These are phyloP conservation scores for Lachnellula hyalina DNA, from an alignment of 2,329 filamentous ascomycete species.

Conservation along the genomic window DNA sequence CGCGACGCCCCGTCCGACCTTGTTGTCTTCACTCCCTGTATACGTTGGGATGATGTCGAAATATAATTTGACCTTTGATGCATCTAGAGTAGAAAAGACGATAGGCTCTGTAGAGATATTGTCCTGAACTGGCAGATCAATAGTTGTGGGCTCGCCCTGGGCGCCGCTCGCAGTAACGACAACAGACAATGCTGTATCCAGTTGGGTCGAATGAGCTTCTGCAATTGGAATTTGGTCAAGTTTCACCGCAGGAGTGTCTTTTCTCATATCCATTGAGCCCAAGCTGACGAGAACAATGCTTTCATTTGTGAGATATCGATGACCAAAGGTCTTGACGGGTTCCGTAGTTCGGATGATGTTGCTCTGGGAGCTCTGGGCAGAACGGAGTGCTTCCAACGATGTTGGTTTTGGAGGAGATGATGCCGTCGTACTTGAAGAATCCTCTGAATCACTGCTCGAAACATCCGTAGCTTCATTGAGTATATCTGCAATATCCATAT, in stretches of 20 bases:
- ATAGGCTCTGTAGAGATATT: conserved; percentile 92
- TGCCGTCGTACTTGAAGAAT: conserved; percentile 24
- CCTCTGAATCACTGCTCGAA: conserved; percentile 28
- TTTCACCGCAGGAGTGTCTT: conserved; percentile 72
- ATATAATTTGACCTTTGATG: conserved; percentile 75
- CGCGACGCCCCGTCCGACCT: conserved; percentile 85
- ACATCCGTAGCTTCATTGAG: conserved; percentile 45
- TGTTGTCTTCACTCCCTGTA: conserved; percentile 79
- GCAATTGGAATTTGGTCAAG: conserved; percentile 83
- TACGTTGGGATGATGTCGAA: conserved; percentile 97
- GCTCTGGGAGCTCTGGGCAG: conserved; percentile 25
- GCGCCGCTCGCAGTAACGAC: conserved; percentile 85
- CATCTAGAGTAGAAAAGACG: conserved; percentile 75
- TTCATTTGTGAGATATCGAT: conserved; percentile 86
- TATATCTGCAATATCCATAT: conserved; percentile 71
- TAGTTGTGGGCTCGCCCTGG: conserved; percentile 77
- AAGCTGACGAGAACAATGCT: conserved; percentile 88
- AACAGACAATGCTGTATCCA: conserved; percentile 89
- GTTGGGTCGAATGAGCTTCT: conserved; percentile 84
- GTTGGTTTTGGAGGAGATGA: conserved; percentile 46
- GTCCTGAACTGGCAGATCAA: conserved; percentile 90
- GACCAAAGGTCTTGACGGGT: conserved; percentile 90
- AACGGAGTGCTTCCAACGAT: conserved; percentile 57
- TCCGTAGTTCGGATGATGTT: conserved; percentile 54
- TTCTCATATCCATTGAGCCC: conserved; percentile 91